Percentiles rank a stretch among this genome's conserved stretches.
Conservation (phyloP, 257 asterid species). For the Thymus quinquecostatus region DNA sequence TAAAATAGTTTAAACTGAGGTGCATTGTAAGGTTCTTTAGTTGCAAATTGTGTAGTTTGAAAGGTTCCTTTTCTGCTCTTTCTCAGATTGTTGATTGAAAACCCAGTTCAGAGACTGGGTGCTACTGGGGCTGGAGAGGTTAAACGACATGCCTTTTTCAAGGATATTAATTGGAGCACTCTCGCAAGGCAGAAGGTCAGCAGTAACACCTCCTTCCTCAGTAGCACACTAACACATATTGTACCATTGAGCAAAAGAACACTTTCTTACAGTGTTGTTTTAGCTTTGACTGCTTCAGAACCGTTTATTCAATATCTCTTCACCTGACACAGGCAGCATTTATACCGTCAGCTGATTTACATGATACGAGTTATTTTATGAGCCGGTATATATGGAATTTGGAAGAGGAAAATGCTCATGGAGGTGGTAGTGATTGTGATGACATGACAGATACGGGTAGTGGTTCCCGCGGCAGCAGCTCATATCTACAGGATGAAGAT, state of each 20-base stretch:
- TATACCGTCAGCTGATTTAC: conserved; percentile 82
- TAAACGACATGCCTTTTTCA: conserved; percentile 72
- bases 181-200: conserved; percentile 93
- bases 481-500: conserved; percentile 78
- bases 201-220: conserved; percentile 16
- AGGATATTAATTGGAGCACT: conserved; percentile 84
- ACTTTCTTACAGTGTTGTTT: conserved; percentile 11
- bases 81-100: conserved; percentile 79
- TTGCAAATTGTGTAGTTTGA: conserved; percentile 21
- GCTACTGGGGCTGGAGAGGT: conserved; percentile 93
- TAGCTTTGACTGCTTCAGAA: conserved; percentile 18
- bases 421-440: conserved; percentile 78
- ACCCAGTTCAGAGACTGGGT: conserved; percentile 91
- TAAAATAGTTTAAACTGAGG: neutral
- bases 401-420: conserved; percentile 74
- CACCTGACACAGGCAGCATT: conserved; percentile 74
- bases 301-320: conserved; percentile 21
- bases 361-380: conserved; percentile 96
- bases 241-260: conserved; percentile 2
- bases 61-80: conserved; percentile 24
- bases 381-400: conserved; percentile 96
- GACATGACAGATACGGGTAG: conserved; percentile 74
- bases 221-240: neutral
- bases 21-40: conserved; percentile 3
- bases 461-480: conserved; percentile 75